A percentile compares a stretch with the other conserved stretches of the same genome.
Evolutionary conservation across 2,329 filamentous ascomycete species (phyloP).

Genomic region (Cordyceps pruinosa): DNA sequence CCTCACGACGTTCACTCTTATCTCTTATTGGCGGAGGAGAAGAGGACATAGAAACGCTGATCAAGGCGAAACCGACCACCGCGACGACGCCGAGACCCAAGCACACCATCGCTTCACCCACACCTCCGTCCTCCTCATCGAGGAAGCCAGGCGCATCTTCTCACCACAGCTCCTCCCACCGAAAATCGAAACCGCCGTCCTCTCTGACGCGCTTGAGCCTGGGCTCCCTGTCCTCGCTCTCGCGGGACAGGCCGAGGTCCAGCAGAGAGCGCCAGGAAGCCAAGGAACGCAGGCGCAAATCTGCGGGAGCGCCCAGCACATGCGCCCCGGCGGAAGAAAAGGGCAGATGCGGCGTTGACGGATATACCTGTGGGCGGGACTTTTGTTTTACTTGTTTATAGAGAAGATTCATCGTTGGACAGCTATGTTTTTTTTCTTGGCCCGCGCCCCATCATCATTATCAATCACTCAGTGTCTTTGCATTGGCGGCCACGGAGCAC

Average conservation of each 20-base stretch:
- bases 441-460: no score
- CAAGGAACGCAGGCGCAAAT: slow-evolving; percentile 6
- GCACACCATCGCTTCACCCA: background rate
- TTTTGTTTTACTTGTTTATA: slow-evolving; percentile 54
- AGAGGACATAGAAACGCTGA: slow-evolving; percentile 4
- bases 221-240: background rate
- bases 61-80: background rate
- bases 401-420: background rate
- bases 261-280: slow-evolving; percentile 7
- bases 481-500: background rate
- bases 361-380: slow-evolving; percentile 47
- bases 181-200: background rate
- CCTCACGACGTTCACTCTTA: slow-evolving; percentile 8
- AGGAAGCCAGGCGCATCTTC: background rate
- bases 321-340: slow-evolving; percentile 27
- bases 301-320: background rate
- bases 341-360: slow-evolving; percentile 47
- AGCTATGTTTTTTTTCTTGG: background rate
- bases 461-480: background rate
- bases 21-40: slow-evolving; percentile 7
- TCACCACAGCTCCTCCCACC: background rate
- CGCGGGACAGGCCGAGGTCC: background rate
- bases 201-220: slow-evolving; percentile 2
- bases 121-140: background rate
- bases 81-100: background rate